Percentiles rank a stretch among this genome's conserved stretches.
Conservation (phyloP, 208 protist species). For the Wallacemonas sp. region DNA sequence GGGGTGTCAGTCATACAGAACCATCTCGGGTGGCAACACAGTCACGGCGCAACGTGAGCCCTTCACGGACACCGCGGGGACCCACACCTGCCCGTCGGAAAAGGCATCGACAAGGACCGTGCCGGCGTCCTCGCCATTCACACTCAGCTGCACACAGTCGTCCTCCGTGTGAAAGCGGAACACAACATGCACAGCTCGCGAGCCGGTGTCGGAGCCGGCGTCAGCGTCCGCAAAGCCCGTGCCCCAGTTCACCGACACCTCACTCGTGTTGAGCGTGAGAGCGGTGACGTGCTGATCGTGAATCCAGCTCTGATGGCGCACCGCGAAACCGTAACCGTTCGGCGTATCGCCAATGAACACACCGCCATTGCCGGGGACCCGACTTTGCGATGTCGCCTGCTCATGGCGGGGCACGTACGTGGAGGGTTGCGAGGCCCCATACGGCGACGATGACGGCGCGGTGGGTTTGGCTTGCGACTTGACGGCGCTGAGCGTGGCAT, state of each 20-base stretch:
- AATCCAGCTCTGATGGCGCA: constrained; percentile 9
- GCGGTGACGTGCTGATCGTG: constrained; percentile 6
- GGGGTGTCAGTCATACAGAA: neutral
- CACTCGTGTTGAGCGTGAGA: neutral
- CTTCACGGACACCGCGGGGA: constrained; percentile 29
- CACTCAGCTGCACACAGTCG: constrained; percentile 24
- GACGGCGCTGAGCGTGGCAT: too few species aligned
- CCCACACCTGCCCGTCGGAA: constrained; percentile 31
- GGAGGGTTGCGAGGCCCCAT: neutral
- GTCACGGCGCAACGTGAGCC: constrained; percentile 26
- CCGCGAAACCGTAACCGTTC: constrained; percentile 28
- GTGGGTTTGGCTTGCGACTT: neutral
- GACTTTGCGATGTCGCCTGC: too few species aligned
- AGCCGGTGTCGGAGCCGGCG: neutral
- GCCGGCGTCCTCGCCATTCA: constrained; percentile 22
- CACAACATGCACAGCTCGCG: constrained; percentile 15
- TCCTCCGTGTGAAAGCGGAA: constrained; percentile 27
- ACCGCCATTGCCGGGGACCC: constrained; percentile 1
- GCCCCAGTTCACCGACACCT: neutral
- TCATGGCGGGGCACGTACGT: too few species aligned
- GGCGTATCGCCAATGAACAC: constrained; percentile 30
- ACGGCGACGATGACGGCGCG: neutral
- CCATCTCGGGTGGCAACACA: constrained; percentile 25
- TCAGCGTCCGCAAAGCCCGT: neutral
- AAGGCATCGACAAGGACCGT: constrained; percentile 31